Percentiles rank a stretch among this genome's conserved stretches.
Evolutionary conservation across 2,329 filamentous ascomycete species (phyloP).

Genomic region (Cladosporium sp.): DNA sequence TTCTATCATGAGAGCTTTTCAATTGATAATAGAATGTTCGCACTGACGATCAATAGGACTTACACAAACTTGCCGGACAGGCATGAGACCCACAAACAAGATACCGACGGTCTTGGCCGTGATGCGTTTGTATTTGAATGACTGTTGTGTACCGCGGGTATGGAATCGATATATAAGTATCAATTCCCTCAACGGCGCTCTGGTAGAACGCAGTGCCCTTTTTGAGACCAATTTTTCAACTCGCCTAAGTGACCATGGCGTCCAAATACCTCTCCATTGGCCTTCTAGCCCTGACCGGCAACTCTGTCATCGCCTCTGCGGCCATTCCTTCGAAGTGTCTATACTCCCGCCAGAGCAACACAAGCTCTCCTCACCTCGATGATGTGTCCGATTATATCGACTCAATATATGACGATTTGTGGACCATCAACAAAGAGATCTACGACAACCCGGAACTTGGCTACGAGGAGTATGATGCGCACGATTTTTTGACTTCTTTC

Average conservation of each 20-base stretch:
- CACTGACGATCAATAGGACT: too few species aligned
- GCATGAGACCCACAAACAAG: too few species aligned
- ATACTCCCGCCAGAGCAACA: neutral
- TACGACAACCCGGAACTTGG: constrained; percentile 43
- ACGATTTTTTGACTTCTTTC: constrained; percentile 48
- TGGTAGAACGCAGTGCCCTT: too few species aligned
- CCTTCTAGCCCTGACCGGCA: neutral
- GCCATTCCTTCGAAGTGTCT: neutral
- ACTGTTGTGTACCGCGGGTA: neutral
- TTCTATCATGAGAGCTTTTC: too few species aligned
- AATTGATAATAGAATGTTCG: too few species aligned
- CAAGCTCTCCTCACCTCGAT: constrained; percentile 1
- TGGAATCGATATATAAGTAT: too few species aligned
- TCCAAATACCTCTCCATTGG: neutral
- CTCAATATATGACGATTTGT: constrained; percentile 1
- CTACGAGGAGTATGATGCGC: constrained; percentile 47
- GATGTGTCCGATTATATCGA: neutral
- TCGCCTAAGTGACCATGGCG: neutral
- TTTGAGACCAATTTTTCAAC: too few species aligned
- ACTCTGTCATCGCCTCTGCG: neutral
- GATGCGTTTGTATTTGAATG: neutral
- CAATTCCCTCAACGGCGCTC: too few species aligned
- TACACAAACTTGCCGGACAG: too few species aligned
- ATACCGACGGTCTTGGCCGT: neutral
- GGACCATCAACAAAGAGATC: constrained; percentile 6